Evolutionary conservation across 1,284 basidiomycete species (phyloP).

Genomic region (Schizopora paradoxa): DNA sequence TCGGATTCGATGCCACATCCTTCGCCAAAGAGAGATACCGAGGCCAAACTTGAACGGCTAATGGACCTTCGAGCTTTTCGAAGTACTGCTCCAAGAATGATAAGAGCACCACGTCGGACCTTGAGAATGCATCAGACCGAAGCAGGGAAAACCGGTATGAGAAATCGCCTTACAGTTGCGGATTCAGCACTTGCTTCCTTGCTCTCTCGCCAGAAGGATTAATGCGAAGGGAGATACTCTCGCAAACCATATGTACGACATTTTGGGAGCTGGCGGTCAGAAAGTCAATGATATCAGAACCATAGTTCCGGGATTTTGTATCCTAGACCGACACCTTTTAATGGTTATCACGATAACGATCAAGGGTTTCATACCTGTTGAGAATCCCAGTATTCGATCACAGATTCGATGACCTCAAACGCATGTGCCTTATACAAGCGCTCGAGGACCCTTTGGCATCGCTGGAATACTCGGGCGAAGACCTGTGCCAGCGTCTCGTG

Average conservation of each 20-base stretch:
- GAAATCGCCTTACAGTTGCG: constrained; percentile 53
- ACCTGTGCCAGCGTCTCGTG: constrained; percentile 65
- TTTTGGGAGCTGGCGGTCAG: constrained; percentile 84
- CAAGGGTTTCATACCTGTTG: constrained; percentile 34
- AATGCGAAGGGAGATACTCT: constrained; percentile 63
- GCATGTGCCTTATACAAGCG: constrained; percentile 81
- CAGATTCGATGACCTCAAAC: constrained; percentile 75
- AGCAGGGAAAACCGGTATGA: too few species aligned
- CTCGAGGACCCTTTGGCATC: constrained; percentile 78
- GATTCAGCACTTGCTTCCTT: constrained; percentile 54
- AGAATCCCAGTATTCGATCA: constrained; percentile 76
- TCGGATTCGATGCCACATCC: constrained; percentile 61
- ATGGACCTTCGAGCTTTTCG: constrained; percentile 77
- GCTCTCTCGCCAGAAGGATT: constrained; percentile 46
- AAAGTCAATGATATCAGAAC: constrained; percentile 81
- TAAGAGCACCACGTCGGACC: constrained; percentile 66
- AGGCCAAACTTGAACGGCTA: constrained; percentile 89
- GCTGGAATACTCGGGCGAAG: constrained; percentile 55
- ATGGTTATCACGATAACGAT: constrained; percentile 9
- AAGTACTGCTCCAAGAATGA: constrained; percentile 88
- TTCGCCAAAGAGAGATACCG: constrained; percentile 76
- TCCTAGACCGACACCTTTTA: constrained; percentile 30
- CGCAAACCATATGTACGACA: constrained; percentile 87
- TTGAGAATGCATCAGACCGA: too few species aligned
- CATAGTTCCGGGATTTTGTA: constrained; percentile 37